Conservation (phyloP, 768 basidiomycete genomes). For the Tricholoma furcatifolium region DNA sequence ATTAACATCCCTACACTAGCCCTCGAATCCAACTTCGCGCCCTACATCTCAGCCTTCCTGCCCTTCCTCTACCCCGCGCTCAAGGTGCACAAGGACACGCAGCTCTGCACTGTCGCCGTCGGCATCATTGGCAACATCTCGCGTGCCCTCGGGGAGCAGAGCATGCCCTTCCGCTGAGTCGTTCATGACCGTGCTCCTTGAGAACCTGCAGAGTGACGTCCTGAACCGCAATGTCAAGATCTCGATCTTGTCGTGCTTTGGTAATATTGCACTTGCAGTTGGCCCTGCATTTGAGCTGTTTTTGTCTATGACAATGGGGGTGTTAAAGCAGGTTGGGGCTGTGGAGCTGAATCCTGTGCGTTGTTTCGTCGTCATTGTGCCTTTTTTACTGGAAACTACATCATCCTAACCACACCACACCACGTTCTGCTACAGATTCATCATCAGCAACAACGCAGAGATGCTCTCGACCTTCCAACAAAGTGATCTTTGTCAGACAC, state of each 20-base stretch:
- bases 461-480: no score
- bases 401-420: no score
- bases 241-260: slow-evolving; percentile 92
- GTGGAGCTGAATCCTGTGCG: slow-evolving; percentile 86
- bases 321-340: slow-evolving; percentile 86
- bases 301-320: slow-evolving; percentile 85
- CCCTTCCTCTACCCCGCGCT: slow-evolving; percentile 88
- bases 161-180: slow-evolving; percentile 77
- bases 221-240: slow-evolving; percentile 96
- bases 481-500: no score
- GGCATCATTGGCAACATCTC: slow-evolving; percentile 96
- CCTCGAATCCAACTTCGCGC: slow-evolving; percentile 74
- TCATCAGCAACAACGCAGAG: no score
- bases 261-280: slow-evolving; percentile 93
- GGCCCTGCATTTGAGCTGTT: slow-evolving; percentile 86
- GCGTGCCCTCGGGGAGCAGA: slow-evolving; percentile 87
- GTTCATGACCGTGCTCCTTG: slow-evolving; percentile 91
- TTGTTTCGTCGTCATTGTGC: no score
- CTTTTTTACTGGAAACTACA: no score
- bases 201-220: slow-evolving; percentile 88
- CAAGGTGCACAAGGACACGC: slow-evolving; percentile 91
- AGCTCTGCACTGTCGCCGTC: slow-evolving; percentile 92
- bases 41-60: slow-evolving; percentile 84
- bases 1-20: slow-evolving; percentile 38
- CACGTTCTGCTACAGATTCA: no score